These are phyloP conservation scores for Garcia nutans DNA, from an alignment of 345 rosid species.

Conservation along the genomic window DNA sequence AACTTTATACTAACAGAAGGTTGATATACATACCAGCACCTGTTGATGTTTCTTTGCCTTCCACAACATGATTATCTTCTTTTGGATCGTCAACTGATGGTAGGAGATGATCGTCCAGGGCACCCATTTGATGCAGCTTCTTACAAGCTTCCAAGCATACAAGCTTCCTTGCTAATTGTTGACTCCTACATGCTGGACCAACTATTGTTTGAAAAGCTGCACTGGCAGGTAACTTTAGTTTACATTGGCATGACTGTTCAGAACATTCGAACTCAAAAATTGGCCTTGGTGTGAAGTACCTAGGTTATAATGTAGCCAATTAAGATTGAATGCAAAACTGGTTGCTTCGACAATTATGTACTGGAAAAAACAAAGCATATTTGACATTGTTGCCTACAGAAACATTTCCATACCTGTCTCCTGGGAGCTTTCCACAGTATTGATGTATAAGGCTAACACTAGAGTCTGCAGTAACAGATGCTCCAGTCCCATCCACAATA, in stretches of 20 bases:
- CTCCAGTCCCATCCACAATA: slow-evolving; percentile 47
- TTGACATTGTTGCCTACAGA: slow-evolving; percentile 5
- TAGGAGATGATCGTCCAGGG: slow-evolving; percentile 53
- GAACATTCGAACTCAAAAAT: slow-evolving; percentile 36
- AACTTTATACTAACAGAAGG: not conserved
- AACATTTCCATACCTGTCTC: slow-evolving; percentile 44
- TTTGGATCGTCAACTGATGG: slow-evolving; percentile 36
- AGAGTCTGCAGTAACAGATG: slow-evolving; percentile 55
- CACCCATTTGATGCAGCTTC: slow-evolving; percentile 61
- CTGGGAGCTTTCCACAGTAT: slow-evolving; percentile 61
- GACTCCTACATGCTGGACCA: slow-evolving; percentile 53
- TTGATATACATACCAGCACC: slow-evolving; percentile 50
- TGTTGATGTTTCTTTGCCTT: slow-evolving; percentile 44
- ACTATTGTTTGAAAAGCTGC: slow-evolving; percentile 50
- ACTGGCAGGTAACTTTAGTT: slow-evolving; percentile 50
- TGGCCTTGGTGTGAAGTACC: slow-evolving; percentile 52
- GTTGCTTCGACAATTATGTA: slow-evolving; percentile 4
- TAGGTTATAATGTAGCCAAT: slow-evolving; percentile 23
- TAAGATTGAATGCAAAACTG: not conserved
- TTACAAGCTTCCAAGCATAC: slow-evolving; percentile 72
- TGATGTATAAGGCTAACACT: slow-evolving; percentile 45
- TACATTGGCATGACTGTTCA: slow-evolving; percentile 42
- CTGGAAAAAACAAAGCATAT: not conserved
- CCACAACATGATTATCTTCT: slow-evolving; percentile 24
- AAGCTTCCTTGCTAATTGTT: slow-evolving; percentile 56